Conservation (phyloP, 805 yeast species). For the Lachancea cidri region DNA sequence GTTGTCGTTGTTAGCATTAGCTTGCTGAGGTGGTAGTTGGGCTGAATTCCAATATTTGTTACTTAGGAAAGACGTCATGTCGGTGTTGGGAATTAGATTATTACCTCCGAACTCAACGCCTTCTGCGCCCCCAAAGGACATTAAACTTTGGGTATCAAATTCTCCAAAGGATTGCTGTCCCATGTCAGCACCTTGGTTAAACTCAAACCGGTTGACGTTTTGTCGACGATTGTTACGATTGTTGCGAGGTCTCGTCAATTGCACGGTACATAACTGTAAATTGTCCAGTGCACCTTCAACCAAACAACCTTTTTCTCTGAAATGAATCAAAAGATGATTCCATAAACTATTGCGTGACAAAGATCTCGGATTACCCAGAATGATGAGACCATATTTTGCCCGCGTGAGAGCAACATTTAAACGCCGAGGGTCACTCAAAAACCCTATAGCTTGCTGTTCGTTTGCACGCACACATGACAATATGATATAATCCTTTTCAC, state of each 20-base stretch:
- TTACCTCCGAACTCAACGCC: constrained; percentile 13
- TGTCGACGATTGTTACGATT: constrained; percentile 1
- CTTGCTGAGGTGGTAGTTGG: constrained; percentile 1
- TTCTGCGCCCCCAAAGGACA: constrained; percentile 28
- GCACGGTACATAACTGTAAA: constrained; percentile 66
- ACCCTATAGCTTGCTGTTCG: constrained; percentile 69
- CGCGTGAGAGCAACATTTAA: constrained; percentile 86
- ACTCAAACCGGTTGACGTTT: constrained; percentile 14
- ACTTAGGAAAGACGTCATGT: constrained; percentile 21
- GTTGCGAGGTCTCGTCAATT: constrained; percentile 34
- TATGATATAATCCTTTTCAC: constrained; percentile 90
- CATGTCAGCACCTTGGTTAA: constrained; percentile 18
- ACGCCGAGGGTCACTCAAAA: constrained; percentile 79
- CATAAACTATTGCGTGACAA: constrained; percentile 67
- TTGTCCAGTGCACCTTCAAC: constrained; percentile 87
- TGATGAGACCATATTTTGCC: constrained; percentile 74
- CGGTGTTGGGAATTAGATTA: constrained; percentile 17
- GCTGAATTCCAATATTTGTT: constrained; percentile 21
- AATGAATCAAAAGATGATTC: constrained; percentile 73
- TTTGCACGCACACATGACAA: constrained; percentile 94
- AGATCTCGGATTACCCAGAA: constrained; percentile 81
- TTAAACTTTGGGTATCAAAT: constrained; percentile 32
- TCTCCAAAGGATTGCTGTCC: constrained; percentile 16
- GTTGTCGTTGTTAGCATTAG: background rate
- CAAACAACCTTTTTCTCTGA: constrained; percentile 76